Percentiles rank a stretch among this genome's conserved stretches.
Evolutionary conservation across 176 grass and related monocot species (phyloP).

Genomic region (Lolium multiflorum): DNA sequence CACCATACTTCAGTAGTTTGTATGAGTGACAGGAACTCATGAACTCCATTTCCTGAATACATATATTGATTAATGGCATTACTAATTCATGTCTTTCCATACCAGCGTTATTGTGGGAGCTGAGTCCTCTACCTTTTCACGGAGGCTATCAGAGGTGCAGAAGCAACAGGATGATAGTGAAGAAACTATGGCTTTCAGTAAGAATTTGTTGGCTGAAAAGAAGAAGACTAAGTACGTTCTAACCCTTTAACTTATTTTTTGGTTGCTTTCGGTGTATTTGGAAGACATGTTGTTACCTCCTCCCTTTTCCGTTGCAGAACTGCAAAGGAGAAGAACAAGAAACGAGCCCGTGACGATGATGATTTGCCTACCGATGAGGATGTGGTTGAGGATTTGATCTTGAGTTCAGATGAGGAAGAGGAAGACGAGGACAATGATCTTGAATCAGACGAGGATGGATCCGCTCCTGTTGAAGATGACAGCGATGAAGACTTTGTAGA

Average conservation of each 20-base stretch:
- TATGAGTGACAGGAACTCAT: slow-evolving; percentile 2
- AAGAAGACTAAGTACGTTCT: slow-evolving; percentile 75
- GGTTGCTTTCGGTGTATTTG: background rate
- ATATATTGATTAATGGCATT: slow-evolving; percentile 38
- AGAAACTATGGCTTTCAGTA: slow-evolving; percentile 71
- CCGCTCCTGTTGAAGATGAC: slow-evolving; percentile 54
- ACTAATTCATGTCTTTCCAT: slow-evolving; percentile 31
- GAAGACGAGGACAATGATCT: slow-evolving; percentile 16
- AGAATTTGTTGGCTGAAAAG: slow-evolving; percentile 80
- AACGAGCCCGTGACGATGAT: slow-evolving; percentile 52
- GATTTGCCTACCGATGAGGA: slow-evolving; percentile 65
- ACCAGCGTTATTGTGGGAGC: slow-evolving; percentile 79
- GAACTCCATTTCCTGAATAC: background rate
- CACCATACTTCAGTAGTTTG: slow-evolving; percentile 17
- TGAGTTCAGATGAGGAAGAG: slow-evolving; percentile 89
- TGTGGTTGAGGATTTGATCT: slow-evolving; percentile 78
- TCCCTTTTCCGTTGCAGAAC: slow-evolving; percentile 39
- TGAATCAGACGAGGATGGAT: slow-evolving; percentile 39
- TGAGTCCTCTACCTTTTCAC: slow-evolving; percentile 68
- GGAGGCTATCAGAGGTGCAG: slow-evolving; percentile 63
- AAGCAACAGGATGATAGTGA: slow-evolving; percentile 67
- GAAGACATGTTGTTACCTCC: slow-evolving; percentile 29
- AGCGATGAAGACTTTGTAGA: slow-evolving; percentile 47
- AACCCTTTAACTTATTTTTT: background rate
- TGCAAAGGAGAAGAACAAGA: slow-evolving; percentile 68